Conservation (phyloP, 2,329 filamentous ascomycete genomes). For the Cercospora canescens region DNA sequence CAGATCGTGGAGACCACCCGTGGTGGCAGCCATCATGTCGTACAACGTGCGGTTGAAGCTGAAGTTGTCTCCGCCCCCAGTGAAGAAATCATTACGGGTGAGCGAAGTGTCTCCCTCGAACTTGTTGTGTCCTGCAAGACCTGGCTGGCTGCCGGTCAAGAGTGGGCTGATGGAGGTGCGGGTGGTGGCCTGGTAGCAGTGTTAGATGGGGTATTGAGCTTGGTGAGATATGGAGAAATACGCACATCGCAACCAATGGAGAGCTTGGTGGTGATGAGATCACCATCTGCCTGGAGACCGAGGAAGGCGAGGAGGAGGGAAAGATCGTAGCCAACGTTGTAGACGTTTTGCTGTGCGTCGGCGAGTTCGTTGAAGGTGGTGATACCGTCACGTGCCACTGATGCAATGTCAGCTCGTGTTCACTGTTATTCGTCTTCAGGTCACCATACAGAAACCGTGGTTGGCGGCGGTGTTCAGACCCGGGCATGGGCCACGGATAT, state of each 20-base stretch:
- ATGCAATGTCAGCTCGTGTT: constrained; percentile 32
- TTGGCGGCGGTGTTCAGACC: constrained; percentile 15
- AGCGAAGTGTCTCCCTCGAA: constrained; percentile 45
- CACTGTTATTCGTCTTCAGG: constrained; percentile 43
- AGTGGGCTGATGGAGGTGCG: constrained; percentile 35
- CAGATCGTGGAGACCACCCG: constrained; percentile 39
- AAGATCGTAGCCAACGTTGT: constrained; percentile 47
- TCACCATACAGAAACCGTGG: constrained; percentile 30
- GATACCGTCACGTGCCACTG: constrained; percentile 46
- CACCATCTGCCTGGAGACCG: constrained; percentile 44
- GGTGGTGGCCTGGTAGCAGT: constrained; percentile 5
- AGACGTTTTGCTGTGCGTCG: constrained; percentile 47
- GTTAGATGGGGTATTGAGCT: neutral
- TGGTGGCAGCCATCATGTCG: constrained; percentile 38
- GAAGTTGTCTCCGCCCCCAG: constrained; percentile 40
- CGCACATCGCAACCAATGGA: constrained; percentile 45
- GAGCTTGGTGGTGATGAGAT: constrained; percentile 43
- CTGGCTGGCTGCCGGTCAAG: constrained; percentile 41
- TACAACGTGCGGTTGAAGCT: constrained; percentile 45
- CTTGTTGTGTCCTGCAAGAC: constrained; percentile 48
- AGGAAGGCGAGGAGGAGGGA: constrained; percentile 42
- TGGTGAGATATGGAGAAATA: neutral
- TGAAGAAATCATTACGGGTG: constrained; percentile 45
- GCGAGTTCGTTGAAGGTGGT: constrained; percentile 43
- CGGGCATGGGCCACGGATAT: constrained; percentile 41